A percentile compares a stretch with the other conserved stretches of the same genome.
These are phyloP conservation scores for Saccharomycopsis oosterbeekiorum DNA, from an alignment of 805 yeast species.

Conservation along the genomic window DNA sequence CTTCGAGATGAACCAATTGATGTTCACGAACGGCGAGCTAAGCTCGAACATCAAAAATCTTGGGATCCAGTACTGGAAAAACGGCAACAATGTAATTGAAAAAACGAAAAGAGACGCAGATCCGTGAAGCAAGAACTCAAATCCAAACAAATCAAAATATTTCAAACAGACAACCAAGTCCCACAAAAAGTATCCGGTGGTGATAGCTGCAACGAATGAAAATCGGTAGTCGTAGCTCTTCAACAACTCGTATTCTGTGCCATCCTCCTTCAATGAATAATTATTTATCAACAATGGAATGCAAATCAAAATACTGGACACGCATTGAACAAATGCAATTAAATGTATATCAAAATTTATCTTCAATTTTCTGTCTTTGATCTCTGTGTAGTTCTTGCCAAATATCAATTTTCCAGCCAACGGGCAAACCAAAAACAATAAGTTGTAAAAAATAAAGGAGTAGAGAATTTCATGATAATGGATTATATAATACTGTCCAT, in stretches of 20 bases:
- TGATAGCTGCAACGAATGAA: conserved; percentile 61
- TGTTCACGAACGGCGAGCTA: conserved; percentile 89
- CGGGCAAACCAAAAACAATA: conserved; percentile 45
- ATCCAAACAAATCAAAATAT: conserved; percentile 62
- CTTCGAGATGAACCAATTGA: conserved; percentile 83
- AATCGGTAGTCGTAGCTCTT: conserved; percentile 68
- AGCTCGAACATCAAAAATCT: conserved; percentile 78
- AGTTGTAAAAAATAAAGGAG: conserved; percentile 51
- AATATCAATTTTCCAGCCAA: conserved; percentile 37
- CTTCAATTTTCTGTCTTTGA: conserved; percentile 35
- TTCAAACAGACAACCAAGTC: conserved; percentile 62
- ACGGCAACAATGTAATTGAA: conserved; percentile 53
- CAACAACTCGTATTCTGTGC: conserved; percentile 37
- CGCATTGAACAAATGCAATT: conserved; percentile 78
- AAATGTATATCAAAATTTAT: conserved; percentile 84
- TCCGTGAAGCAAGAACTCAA: conserved; percentile 78
- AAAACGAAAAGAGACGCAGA: conserved; percentile 72
- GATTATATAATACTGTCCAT: not conserved
- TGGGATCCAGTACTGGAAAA: conserved; percentile 72
- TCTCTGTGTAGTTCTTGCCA: conserved; percentile 43
- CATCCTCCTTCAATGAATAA: conserved; percentile 24
- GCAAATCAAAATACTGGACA: conserved; percentile 49
- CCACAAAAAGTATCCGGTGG: conserved; percentile 89
- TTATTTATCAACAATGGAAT: conserved; percentile 59
- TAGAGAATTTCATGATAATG: conserved; percentile 70